Evolutionary conservation across 108 stramenopile genomes (phyloP).

Genomic region (Aureococcus anophagefferens): DNA sequence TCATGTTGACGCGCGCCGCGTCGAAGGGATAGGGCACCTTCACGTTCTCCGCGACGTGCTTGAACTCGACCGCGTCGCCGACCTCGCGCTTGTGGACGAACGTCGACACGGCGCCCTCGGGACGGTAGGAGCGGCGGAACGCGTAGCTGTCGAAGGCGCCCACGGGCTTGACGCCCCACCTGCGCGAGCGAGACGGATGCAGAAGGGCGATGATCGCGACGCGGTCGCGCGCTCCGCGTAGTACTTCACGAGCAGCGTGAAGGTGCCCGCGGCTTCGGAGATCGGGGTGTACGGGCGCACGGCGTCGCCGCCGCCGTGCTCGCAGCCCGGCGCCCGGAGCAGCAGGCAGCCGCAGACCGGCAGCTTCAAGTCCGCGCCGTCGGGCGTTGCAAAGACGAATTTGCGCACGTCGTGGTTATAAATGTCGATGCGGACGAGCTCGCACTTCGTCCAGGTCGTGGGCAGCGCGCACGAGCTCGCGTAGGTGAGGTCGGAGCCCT

Average conservation of each 20-base stretch:
- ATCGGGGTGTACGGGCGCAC: constrained; percentile 91
- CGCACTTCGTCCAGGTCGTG: no score
- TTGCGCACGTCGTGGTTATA: no score
- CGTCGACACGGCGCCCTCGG: constrained; percentile 14
- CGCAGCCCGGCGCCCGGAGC: constrained; percentile 42
- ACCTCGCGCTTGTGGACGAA: constrained; percentile 22
- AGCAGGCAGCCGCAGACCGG: constrained; percentile 78
- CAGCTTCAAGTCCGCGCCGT: constrained; percentile 24
- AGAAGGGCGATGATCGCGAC: constrained; percentile 17
- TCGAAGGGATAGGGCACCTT: constrained; percentile 69
- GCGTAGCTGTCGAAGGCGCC: no score
- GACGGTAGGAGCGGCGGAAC: no score
- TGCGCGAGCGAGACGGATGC: no score
- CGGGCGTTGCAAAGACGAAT: no score
- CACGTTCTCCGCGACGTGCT: constrained; percentile 74
- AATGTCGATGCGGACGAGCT: no score
- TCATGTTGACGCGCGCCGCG: constrained; percentile 73
- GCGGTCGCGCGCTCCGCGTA: background rate
- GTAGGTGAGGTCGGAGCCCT: no score
- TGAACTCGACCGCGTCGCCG: constrained; percentile 68
- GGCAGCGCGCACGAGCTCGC: no score
- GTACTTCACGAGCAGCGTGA: constrained; percentile 78
- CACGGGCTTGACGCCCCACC: no score
- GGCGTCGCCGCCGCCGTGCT: constrained; percentile 35
- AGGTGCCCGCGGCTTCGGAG: constrained; percentile 70